Percentiles rank a stretch among this genome's conserved stretches.
These are phyloP conservation scores for Eragrostis tef DNA, from an alignment of 202 grass and related monocot species.

Conservation along the genomic window DNA sequence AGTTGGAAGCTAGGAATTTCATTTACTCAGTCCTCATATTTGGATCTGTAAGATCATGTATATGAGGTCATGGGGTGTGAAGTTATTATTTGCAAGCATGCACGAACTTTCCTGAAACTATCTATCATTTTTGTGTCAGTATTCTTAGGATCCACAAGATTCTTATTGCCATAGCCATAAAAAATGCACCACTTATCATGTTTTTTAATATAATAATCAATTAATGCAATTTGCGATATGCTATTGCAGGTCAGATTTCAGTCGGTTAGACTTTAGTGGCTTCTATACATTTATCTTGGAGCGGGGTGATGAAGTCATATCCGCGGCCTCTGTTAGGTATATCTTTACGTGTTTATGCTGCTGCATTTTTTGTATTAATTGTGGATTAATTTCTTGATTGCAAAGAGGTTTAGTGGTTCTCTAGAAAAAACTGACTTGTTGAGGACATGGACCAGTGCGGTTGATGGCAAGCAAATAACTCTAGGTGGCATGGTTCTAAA, in stretches of 20 bases:
- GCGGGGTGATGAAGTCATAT: slow-evolving; percentile 89
- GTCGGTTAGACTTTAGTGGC: slow-evolving; percentile 78
- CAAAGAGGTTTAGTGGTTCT: not conserved
- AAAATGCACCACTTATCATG: slow-evolving; percentile 13
- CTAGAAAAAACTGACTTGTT: not conserved
- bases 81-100: slow-evolving; percentile 8
- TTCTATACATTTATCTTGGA: slow-evolving; percentile 96
- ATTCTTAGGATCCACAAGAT: not conserved
- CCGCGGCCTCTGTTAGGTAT: slow-evolving; percentile 77
- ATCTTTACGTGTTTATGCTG: slow-evolving; percentile 7
- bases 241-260: slow-evolving; percentile 82
- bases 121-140: slow-evolving; percentile 23
- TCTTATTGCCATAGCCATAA: not conserved
- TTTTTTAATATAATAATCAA: slow-evolving; percentile 21
- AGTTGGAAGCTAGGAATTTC: not conserved
- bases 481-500: slow-evolving; percentile 6
- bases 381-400: not conserved
- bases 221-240: slow-evolving; percentile 38
- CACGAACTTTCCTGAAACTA: slow-evolving; percentile 10
- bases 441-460: not conserved
- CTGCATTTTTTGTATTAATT: slow-evolving; percentile 27
- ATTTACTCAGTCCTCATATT: slow-evolving; percentile 17
- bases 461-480: too few species aligned
- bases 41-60: not conserved
- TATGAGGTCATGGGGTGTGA: slow-evolving; percentile 26